Conservation (phyloP, 1,139 yeast genomes). For the Hansenula anomala region DNA sequence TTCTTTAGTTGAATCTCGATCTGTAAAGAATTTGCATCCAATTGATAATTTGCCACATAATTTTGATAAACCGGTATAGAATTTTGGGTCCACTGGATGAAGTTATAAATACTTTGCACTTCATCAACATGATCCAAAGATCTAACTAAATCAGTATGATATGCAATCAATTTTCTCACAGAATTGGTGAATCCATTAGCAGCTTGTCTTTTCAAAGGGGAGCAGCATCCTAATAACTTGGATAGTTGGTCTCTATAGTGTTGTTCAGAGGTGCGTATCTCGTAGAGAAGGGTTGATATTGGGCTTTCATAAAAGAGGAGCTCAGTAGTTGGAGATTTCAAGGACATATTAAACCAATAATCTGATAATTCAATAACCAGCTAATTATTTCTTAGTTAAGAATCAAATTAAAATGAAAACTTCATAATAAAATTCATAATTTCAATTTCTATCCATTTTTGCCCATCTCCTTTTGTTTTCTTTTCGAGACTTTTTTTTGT, state of each 20-base stretch:
- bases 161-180: slow-evolving; percentile 11
- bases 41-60: slow-evolving; percentile 29
- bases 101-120: slow-evolving; percentile 1
- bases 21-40: slow-evolving; percentile 28
- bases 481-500: no score
- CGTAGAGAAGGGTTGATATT: background rate
- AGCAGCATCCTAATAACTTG: slow-evolving; percentile 3
- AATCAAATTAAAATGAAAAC: no score
- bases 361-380: no score
- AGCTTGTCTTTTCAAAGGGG: slow-evolving; percentile 2
- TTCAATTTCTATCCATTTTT: no score
- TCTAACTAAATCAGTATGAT: slow-evolving; percentile 9
- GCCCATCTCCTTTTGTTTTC: background rate
- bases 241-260: slow-evolving; percentile 4
- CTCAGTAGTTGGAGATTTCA: slow-evolving; percentile 1
- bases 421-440: no score
- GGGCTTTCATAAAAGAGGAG: background rate
- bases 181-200: slow-evolving; percentile 6
- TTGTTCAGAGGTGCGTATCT: slow-evolving; percentile 1
- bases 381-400: no score
- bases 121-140: slow-evolving; percentile 4
- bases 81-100: slow-evolving; percentile 11
- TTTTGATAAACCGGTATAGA: slow-evolving; percentile 21
- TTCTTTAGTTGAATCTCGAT: slow-evolving; percentile 31
- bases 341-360: background rate